Base-by-base conservation (phyloP, 805 yeast species). In the Candida parachauliodes region DNA sequence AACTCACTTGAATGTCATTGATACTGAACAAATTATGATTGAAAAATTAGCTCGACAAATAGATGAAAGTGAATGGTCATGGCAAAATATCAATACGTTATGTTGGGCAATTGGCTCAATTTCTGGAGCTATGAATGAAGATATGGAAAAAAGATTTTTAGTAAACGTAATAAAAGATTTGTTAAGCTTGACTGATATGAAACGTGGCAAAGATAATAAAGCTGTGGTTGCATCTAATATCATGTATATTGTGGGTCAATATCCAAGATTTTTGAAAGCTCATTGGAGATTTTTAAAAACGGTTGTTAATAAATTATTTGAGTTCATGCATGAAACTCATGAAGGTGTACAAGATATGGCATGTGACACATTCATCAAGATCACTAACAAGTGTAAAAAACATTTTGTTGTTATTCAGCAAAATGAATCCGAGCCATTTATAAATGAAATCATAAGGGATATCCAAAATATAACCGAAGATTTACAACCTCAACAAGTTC, bases 271-370 rank as follows among this genome's bases (percentile, higher is more conserved):
- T 56, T 72, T 93, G 57, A 89, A 89, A 53, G 98, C 98, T 7
- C 98, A 93, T 60, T 93, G 98, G 98, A 88, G 86, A 60, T 93
- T 93, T 53, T 68, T 93, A 59, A 91, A 89, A 61, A 93, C 98
- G 0, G 99, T 93, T 30, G 91, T 93, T 43, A 83, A 87, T 65
- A 93, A 93, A 62, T 74, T 93, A 52, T 93, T 93, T 62, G 98
- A 93, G 62, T 93, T 93, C 56, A 93, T 93, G 99, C 98, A 93
- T 68, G 99, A 93, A 72, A 88, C 97, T n/a, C 99, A 93, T 63
- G 99, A 91, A 63, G 98, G 98, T 69, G 98, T 93, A 44, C 98
- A 93, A 68, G 98, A 93, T 63, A 93, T 93, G 98, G 98, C 99
- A 7, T 93, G 98, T 71, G 99, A 93, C 62, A 93, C 99, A 1